Evolutionary conservation across 2,329 filamentous ascomycete genomes (phyloP).

Genomic region (Fusarium xyrophilum): DNA sequence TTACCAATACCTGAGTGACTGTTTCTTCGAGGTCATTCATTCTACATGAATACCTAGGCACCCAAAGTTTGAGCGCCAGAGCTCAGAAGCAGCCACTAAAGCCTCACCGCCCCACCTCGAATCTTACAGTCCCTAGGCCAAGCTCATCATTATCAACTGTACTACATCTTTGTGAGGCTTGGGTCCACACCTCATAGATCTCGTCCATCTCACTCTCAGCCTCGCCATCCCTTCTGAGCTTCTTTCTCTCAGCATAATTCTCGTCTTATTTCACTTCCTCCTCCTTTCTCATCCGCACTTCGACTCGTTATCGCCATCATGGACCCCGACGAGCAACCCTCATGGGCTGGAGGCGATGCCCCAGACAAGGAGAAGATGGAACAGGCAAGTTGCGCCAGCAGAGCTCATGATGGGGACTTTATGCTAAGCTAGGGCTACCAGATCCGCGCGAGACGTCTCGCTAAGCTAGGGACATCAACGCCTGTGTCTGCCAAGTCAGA

Average conservation of each 20-base stretch:
- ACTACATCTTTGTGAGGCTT: conserved; percentile 29
- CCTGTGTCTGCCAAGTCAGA: conserved; percentile 45
- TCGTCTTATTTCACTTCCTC: neutral
- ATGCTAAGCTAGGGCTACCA: conserved; percentile 34
- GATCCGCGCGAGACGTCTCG: conserved; percentile 59
- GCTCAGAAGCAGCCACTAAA: conserved; percentile 29
- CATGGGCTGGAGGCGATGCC: conserved; percentile 55
- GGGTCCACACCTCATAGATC: conserved; percentile 30
- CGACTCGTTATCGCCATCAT: conserved; percentile 39
- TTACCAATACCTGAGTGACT: neutral
- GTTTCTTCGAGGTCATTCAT: conserved; percentile 25
- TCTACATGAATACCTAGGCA: conserved; percentile 8
- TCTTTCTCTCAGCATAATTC: conserved; percentile 6
- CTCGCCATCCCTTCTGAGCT: conserved; percentile 18
- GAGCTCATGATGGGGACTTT: conserved; percentile 20
- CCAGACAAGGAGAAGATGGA: conserved; percentile 67
- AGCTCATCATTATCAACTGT: conserved; percentile 24
- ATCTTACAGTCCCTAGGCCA: neutral
- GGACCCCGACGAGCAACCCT: conserved; percentile 56
- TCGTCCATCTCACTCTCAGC: conserved; percentile 24
- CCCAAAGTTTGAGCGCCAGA: conserved; percentile 31
- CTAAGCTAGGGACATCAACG: conserved; percentile 53
- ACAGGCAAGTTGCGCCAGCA: conserved; percentile 50
- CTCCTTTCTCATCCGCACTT: neutral
- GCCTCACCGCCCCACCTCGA: conserved; percentile 39